phyloP scores from a whole-genome alignment of 2,329 filamentous ascomycete genomes.

The Colletotrichum endophyticum region DNA sequence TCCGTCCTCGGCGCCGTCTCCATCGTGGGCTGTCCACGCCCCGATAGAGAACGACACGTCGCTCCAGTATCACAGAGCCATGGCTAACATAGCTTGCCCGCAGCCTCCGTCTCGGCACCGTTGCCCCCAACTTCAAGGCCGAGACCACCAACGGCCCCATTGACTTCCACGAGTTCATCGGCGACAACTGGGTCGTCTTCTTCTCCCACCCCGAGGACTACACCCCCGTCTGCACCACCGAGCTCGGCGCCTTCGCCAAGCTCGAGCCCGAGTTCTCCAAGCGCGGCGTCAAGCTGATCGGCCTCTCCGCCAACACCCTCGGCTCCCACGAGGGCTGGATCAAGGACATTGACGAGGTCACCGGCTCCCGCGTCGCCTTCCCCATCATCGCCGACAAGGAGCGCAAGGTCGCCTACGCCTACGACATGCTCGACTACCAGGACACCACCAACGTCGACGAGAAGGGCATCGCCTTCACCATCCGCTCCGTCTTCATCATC shows the following conservation, averaged over 20 bases:
- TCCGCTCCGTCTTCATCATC: conserved; percentile 93
- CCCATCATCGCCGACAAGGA: conserved; percentile 84
- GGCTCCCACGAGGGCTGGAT: conserved; percentile 88
- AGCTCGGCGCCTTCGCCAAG: conserved; percentile 92
- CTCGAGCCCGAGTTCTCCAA: conserved; percentile 86
- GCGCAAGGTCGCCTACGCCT: conserved; percentile 76
- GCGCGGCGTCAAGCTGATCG: conserved; percentile 89
- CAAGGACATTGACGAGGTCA: conserved; percentile 83
- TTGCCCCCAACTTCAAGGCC: conserved; percentile 83
- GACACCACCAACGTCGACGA: conserved; percentile 81
- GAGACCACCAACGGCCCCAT: conserved; percentile 80
- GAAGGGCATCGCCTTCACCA: conserved; percentile 89
- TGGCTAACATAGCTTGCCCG: not conserved
- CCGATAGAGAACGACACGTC: not conserved
- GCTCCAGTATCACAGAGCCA: not conserved
- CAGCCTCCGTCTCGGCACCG: conserved; percentile 68
- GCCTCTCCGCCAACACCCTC: conserved; percentile 85
- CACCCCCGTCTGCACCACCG: conserved; percentile 94
- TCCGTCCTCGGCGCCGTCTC: not conserved
- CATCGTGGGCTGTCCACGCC: not conserved
- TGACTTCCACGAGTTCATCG: conserved; percentile 83
- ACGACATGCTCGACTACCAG: conserved; percentile 86
- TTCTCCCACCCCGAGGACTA: conserved; percentile 91
- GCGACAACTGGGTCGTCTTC: conserved; percentile 79
- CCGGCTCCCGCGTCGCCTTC: conserved; percentile 72